Percentiles rank a stretch among this genome's conserved stretches.
phyloP scores from a whole-genome alignment of 176 grass and related monocot species.

The Triticum urartu region DNA sequence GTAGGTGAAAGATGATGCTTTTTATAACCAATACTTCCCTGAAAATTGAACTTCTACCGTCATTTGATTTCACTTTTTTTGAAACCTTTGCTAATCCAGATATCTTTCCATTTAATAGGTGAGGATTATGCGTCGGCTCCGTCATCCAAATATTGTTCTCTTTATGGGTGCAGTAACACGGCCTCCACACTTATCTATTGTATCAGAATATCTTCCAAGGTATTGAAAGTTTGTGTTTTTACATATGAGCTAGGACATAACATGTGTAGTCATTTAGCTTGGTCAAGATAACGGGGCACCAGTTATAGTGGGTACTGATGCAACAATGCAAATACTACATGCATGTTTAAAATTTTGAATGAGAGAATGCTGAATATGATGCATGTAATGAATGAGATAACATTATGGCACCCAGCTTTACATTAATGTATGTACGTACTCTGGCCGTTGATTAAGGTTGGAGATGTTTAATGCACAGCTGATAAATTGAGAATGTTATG shows the following conservation, averaged over 20 bases:
- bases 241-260: constrained; percentile 9
- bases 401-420: constrained; percentile 6
- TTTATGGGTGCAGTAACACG: constrained; percentile 98
- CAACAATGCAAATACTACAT: not conserved
- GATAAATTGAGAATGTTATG: not conserved
- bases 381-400: not conserved
- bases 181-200: constrained; percentile 86
- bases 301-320: not conserved
- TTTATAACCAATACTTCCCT: not conserved
- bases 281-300: not conserved
- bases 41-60: constrained; percentile 3
- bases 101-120: constrained; percentile 53
- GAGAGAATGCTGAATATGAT: constrained; percentile 13
- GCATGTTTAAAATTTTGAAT: not conserved
- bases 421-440: constrained; percentile 5
- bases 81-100: constrained; percentile 16
- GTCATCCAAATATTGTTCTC: constrained; percentile 92
- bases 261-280: not conserved
- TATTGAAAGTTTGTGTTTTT: constrained; percentile 38
- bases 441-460: not conserved
- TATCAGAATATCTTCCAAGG: constrained; percentile 95
- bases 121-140: constrained; percentile 78
- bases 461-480: not conserved
- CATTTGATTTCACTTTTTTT: not conserved
- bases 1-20: constrained; percentile 40